Evolutionary conservation across 441 rosid species (phyloP).

Genomic region (Euphorbia corollata): DNA sequence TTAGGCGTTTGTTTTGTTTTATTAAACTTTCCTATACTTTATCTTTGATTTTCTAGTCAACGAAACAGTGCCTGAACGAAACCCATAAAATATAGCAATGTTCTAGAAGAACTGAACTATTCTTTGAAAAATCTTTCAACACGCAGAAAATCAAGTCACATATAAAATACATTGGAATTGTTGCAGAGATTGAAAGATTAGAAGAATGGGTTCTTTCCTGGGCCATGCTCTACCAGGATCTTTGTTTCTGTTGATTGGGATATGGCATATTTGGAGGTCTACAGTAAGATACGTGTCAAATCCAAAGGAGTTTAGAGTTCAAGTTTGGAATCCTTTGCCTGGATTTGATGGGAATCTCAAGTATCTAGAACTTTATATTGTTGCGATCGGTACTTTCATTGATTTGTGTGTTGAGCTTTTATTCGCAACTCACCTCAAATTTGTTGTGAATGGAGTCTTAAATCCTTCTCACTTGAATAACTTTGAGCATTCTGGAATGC

Average conservation of each 20-base stretch:
- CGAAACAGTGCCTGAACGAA: constrained; percentile 1
- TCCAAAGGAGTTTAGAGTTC: constrained; percentile 62
- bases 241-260: constrained; percentile 60
- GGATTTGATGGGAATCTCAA: constrained; percentile 69
- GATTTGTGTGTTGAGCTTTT: constrained; percentile 83
- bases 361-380: constrained; percentile 75
- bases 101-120: constrained; percentile 1
- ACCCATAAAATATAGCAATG: neutral
- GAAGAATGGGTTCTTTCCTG: constrained; percentile 78
- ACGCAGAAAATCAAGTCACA: neutral
- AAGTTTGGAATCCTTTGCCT: constrained; percentile 81
- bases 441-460: constrained; percentile 64
- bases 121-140: constrained; percentile 5
- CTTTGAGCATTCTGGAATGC: constrained; percentile 95
- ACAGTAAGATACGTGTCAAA: constrained; percentile 50
- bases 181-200: constrained; percentile 2
- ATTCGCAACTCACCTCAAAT: constrained; percentile 70
- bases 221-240: constrained; percentile 91
- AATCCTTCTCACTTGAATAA: constrained; percentile 90
- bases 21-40: neutral
- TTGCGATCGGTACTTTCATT: constrained; percentile 57
- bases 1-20: neutral
- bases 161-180: neutral
- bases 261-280: constrained; percentile 83
- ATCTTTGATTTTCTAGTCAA: constrained; percentile 13